phyloP scores from a whole-genome alignment of 2,329 filamentous ascomycete genomes.

The Aspergillus uvarum region DNA sequence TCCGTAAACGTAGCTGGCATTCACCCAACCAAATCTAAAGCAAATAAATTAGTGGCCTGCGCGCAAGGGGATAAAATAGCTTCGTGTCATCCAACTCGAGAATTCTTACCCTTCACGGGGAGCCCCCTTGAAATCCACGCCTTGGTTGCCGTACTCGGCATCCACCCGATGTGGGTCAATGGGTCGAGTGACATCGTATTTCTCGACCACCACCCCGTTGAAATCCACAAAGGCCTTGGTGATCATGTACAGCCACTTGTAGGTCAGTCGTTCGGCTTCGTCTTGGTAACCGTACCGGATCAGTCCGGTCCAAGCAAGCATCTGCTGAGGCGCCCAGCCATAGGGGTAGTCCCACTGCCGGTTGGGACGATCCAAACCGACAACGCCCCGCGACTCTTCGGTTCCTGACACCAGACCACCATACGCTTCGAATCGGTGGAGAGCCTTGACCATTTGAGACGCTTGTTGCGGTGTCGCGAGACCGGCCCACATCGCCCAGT shows the following conservation, averaged over 20 bases:
- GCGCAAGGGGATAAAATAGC: background rate
- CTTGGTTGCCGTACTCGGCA: conserved; percentile 97
- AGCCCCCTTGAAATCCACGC: conserved; percentile 90
- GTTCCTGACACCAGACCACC: conserved; percentile 89
- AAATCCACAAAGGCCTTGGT: conserved; percentile 98
- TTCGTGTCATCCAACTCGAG: conserved; percentile 1
- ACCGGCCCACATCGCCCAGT: conserved; percentile 97
- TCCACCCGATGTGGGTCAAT: conserved; percentile 91
- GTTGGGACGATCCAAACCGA: conserved; percentile 82
- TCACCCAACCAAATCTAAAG: conserved; percentile 93
- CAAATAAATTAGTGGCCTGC: conserved; percentile 5
- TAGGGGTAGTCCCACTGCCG: conserved; percentile 98
- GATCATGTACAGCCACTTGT: conserved; percentile 98
- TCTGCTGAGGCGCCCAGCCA: conserved; percentile 98
- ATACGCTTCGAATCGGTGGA: conserved; percentile 83
- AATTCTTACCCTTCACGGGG: conserved; percentile 85
- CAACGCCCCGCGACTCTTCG: conserved; percentile 76
- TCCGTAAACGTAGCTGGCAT: conserved; percentile 94
- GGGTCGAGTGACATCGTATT: conserved; percentile 92
- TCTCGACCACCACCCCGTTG: conserved; percentile 97
- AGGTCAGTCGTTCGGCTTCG: conserved; percentile 83
- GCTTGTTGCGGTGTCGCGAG: conserved; percentile 83
- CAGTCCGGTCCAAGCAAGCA: conserved; percentile 92
- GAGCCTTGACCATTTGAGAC: conserved; percentile 75
- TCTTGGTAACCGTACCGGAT: conserved; percentile 88